Percentiles rank a stretch among this genome's conserved stretches.
Evolutionary conservation across 2,329 filamentous ascomycete genomes (phyloP).

Genomic region (Curvularia sp.): DNA sequence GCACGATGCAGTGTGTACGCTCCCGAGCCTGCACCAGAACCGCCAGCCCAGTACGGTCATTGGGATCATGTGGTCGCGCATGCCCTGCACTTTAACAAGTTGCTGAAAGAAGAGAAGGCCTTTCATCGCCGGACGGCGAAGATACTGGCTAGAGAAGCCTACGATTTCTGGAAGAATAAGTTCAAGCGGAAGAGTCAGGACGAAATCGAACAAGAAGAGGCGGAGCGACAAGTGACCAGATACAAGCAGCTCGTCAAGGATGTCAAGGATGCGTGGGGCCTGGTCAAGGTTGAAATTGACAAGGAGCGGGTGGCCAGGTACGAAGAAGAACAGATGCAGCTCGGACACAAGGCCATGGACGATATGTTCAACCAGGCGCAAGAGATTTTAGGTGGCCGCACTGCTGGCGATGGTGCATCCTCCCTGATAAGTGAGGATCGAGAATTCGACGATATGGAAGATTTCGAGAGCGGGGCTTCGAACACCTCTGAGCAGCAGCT

Average conservation of each 20-base stretch:
- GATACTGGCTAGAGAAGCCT: conserved; percentile 77
- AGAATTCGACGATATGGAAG: conserved; percentile 51
- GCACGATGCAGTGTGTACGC: conserved; percentile 75
- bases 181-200: conserved; percentile 66
- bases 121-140: conserved; percentile 80
- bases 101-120: conserved; percentile 80
- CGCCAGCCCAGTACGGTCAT: conserved; percentile 82
- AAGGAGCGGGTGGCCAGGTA: conserved; percentile 63
- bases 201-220: conserved; percentile 80
- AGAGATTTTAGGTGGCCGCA: conserved; percentile 43
- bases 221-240: conserved; percentile 68
- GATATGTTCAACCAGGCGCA: conserved; percentile 76
- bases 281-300: conserved; percentile 66
- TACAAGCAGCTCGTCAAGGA: conserved; percentile 77
- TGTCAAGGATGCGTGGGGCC: conserved; percentile 66
- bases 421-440: conserved; percentile 51
- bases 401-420: conserved; percentile 46
- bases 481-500: conserved; percentile 50
- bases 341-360: conserved; percentile 70
- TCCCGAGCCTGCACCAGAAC: conserved; percentile 74
- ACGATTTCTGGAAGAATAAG: conserved; percentile 75
- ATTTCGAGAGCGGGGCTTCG: conserved; percentile 53
- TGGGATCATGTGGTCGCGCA: conserved; percentile 84
- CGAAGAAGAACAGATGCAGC: conserved; percentile 66
- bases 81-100: conserved; percentile 77